Evolutionary conservation across 2,329 filamentous ascomycete genomes (phyloP).

Genomic region (Chrysoporthe deuterocubensis): DNA sequence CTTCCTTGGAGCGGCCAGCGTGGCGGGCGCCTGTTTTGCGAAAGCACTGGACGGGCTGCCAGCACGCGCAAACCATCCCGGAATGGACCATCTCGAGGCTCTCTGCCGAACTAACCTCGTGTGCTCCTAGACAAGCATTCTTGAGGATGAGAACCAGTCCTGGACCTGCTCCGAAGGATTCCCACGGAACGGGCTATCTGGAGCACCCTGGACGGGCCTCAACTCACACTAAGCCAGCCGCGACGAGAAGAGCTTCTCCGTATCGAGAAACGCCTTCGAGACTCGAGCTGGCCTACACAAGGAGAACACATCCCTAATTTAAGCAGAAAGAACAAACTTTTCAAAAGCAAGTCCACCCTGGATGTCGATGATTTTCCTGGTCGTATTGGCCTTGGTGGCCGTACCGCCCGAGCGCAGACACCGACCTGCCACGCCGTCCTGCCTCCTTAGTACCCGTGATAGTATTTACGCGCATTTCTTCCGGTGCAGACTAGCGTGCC

Average conservation of each 20-base stretch:
- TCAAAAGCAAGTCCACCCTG: not conserved
- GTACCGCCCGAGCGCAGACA: not conserved
- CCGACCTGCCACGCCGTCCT: not conserved
- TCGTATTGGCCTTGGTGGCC: not conserved
- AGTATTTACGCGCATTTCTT: too few relatives aligned
- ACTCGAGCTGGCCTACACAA: constrained; percentile 21
- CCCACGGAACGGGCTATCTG: not conserved
- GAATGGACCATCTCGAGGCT: constrained; percentile 11
- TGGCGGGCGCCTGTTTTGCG: constrained; percentile 24
- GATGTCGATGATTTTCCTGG: not conserved
- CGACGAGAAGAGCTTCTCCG: constrained; percentile 16
- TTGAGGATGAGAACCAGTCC: constrained; percentile 10
- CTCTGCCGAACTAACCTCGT: constrained; percentile 13
- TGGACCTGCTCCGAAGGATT: constrained; percentile 13
- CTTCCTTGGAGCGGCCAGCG: constrained; percentile 9
- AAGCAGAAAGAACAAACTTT: constrained; percentile 17
- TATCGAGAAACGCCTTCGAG: constrained; percentile 12
- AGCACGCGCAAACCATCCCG: constrained; percentile 14
- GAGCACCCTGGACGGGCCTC: not conserved
- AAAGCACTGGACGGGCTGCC: constrained; percentile 25
- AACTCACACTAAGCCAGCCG: constrained; percentile 16
- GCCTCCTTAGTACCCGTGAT: not conserved
- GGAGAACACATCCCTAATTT: constrained; percentile 22
- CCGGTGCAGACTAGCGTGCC: too few relatives aligned
- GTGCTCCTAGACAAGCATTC: constrained; percentile 22